Base-by-base conservation (phyloP, 768 basidiomycete species). In the Kondoa malvinella region DNA sequence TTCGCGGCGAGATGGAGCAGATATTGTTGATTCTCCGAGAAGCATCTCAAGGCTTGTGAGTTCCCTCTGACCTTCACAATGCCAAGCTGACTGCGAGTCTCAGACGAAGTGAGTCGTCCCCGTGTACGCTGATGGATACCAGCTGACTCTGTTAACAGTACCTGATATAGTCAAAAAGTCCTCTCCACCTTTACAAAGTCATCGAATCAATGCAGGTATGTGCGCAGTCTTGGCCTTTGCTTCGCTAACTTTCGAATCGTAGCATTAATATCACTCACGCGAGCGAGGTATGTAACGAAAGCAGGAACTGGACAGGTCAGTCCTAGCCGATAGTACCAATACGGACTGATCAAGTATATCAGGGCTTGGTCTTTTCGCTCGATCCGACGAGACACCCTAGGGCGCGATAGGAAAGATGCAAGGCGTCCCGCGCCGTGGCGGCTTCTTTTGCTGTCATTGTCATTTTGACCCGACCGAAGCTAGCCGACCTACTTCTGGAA, bases 151-250 rank as follows among this genome's bases (percentile, higher is more conserved):
- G 3, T 17, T 21, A 26, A 56, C 50, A 57, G 68, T 69, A n/a
- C 65, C 50, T 25, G 68, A 69, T 34, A 56, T 69, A 4, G 68
- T 67, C 25, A 66, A 66, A 40, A 30, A 58, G 59, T 58, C 40
- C 40, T 59, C 58, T 8, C 66, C 68, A 33, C 57, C 34, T 2
- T 34, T 69, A 16, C 68, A 66, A 15, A 57, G 56, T 26, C 68
- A 69, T 67, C 68, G 68, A 17, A 61, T 69, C 50, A 69, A 69
- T 56, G 68, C 68, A 25, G 56, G 64, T 58, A 21, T 66, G 40
- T 17, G 29, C 2, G 64, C 66, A 32, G 56, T 68, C 14, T 63
- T 66, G 31, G 40, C 25, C 8, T 15, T 60, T 60, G 58, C 8
- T n/a, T 16, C 30, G 15, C 3, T 34, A 31, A 3, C 17, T 26